Evolutionary conservation across 2,329 filamentous ascomycete species (phyloP).

Genomic region (Fusarium luffae): DNA sequence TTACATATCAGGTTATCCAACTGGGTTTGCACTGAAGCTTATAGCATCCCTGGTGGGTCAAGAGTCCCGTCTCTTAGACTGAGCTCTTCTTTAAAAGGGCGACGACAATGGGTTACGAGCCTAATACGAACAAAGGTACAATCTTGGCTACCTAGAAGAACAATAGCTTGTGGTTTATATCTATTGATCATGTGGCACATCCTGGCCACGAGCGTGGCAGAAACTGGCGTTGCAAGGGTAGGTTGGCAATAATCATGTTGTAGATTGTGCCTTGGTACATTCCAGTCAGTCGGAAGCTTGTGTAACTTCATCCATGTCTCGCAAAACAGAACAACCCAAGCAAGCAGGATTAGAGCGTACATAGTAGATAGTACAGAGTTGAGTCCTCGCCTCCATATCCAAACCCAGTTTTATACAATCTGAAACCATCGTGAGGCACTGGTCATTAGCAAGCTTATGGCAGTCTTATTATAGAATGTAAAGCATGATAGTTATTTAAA

Average conservation of each 20-base stretch:
- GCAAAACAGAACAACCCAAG: not conserved
- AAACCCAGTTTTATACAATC: not conserved
- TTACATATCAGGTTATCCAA: not conserved
- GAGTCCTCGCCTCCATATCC: not conserved
- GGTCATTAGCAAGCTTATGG: not conserved
- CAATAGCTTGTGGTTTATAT: not conserved
- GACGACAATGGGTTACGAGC: no score
- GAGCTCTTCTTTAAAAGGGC: not conserved
- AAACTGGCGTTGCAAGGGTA: not conserved
- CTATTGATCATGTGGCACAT: not conserved
- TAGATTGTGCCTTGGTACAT: constrained; percentile 1
- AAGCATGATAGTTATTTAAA: not conserved
- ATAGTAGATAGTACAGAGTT: no score
- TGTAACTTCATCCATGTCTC: not conserved
- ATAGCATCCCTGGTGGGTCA: not conserved
- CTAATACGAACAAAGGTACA: not conserved
- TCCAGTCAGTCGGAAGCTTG: not conserved
- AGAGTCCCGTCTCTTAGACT: not conserved
- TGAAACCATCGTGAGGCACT: constrained; percentile 5
- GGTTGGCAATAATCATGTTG: not conserved
- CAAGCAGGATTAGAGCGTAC: not conserved
- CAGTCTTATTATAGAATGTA: not conserved
- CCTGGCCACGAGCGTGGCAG: not conserved
- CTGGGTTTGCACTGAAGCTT: not conserved
- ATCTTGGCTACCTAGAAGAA: not conserved